Evolutionary conservation across 805 yeast genomes (phyloP), one percentile per base, ranked within the genome.

Genomic region (Metschnikowia bowlesiae): DNA sequence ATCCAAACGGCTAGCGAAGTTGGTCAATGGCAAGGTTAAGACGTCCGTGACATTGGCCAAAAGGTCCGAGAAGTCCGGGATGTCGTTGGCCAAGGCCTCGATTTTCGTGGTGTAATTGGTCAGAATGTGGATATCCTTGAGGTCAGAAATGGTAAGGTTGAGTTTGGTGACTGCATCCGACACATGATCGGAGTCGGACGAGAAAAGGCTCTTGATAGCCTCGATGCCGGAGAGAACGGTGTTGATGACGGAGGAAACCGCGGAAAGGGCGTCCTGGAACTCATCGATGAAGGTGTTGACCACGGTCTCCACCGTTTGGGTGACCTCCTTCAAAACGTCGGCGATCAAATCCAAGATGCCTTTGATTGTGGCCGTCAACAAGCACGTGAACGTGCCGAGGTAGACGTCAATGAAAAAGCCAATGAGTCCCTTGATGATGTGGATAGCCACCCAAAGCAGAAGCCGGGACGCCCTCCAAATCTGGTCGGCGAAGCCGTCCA

Each of bases 331-430:
- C 1, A 87, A 64, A 0, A 95, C 95, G 1, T 57, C 58, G 1
- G 57, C 47, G 1, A 53, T 44, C 31, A 83, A 81, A 56, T 81
- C 82, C 1, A 84, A 85, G 0, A 87, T 78, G 3, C 91, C 88
- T 59, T 81, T 84, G 6, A 91, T 73, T 0, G 90, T 81, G 5
- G 94, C 84, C 0, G 87, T 81, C 11, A 89, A 64, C 11, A 94
- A 71, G 65, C 99, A 94, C 0, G 86, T 84, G 66, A 88, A 89
- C 0, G 98, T 94, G 0, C 97, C 98, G 2, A 90, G 65, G 44
- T 86, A 79, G 55, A 92, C 59, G 32, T 90, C 89, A 28, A 58
- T 28, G 28, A 51, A 44, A 39, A 58, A 52, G 13, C 44, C 26
- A 6, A 58, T 38, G 9, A 58, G 26, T 14, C 54, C 48, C 29